Percentiles rank a stretch among this genome's conserved stretches.
Evolutionary conservation across 352 stramenopile species (phyloP).

Genomic region (Pythium dissotocum): DNA sequence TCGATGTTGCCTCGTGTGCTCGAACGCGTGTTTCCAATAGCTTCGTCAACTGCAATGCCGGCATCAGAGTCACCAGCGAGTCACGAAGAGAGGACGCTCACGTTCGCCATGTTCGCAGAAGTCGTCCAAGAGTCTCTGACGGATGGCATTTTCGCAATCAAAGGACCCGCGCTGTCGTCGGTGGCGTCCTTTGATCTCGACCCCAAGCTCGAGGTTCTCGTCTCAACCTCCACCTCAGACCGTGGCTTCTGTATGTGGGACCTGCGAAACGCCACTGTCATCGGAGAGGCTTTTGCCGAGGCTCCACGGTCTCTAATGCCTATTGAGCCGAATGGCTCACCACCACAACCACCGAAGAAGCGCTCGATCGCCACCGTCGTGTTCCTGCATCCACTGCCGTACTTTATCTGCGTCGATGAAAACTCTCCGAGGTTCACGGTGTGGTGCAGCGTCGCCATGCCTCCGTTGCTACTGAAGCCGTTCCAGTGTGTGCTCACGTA

Average conservation of each 20-base stretch:
- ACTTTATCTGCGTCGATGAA: constrained; percentile 43
- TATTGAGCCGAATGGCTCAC: background rate
- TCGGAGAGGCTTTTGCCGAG: constrained; percentile 25
- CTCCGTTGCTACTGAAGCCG: constrained; percentile 22
- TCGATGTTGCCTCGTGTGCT: constrained; percentile 24
- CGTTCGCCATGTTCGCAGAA: constrained; percentile 33
- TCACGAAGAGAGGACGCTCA: constrained; percentile 15
- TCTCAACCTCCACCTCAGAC: constrained; percentile 37
- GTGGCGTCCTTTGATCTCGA: constrained; percentile 41
- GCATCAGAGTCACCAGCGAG: background rate
- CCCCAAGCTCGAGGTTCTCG: constrained; percentile 24
- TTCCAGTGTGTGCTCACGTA: constrained; percentile 29
- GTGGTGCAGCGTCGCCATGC: constrained; percentile 40
- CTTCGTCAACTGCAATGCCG: background rate
- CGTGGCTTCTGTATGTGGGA: constrained; percentile 54
- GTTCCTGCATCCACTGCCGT: constrained; percentile 45
- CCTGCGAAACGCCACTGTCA: constrained; percentile 36
- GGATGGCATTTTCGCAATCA: background rate
- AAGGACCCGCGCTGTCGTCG: background rate
- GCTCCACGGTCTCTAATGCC: background rate
- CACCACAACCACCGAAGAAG: background rate
- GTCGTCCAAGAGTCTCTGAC: constrained; percentile 32
- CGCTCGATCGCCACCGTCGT: constrained; percentile 29
- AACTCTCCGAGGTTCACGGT: constrained; percentile 34
- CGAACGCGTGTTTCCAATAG: constrained; percentile 26